phyloP scores from a whole-genome alignment of 2,329 filamentous ascomycete species.

The Trichophaea hybrida region DNA sequence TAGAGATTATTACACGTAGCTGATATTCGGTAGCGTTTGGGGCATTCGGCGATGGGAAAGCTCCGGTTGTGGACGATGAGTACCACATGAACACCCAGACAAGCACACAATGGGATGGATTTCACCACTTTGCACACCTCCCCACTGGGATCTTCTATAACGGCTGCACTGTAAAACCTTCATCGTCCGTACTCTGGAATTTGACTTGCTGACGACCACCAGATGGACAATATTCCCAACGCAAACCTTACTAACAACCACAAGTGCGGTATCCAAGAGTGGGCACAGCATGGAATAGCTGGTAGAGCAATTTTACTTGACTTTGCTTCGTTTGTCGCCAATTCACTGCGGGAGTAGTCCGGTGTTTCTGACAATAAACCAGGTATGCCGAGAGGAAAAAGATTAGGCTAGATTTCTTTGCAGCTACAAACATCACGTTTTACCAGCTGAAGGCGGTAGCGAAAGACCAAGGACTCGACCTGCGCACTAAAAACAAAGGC shows the following conservation, averaged over 20 bases:
- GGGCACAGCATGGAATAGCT: constrained; percentile 34
- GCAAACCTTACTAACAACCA: constrained; percentile 5
- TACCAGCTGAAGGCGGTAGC: constrained; percentile 46
- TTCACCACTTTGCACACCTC: constrained; percentile 38
- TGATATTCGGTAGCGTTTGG: constrained; percentile 33
- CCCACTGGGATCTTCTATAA: constrained; percentile 33
- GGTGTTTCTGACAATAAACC: too few relatives aligned
- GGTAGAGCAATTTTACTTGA: constrained; percentile 45
- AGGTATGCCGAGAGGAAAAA: constrained; percentile 39
- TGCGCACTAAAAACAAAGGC: constrained; percentile 36
- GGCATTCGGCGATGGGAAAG: constrained; percentile 25
- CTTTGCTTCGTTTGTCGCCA: constrained; percentile 29
- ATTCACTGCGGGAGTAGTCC: too few relatives aligned
- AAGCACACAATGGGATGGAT: constrained; percentile 44
- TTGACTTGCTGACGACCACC: constrained; percentile 26
- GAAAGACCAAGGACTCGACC: constrained; percentile 45
- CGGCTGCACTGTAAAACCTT: neutral
- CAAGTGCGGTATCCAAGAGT: constrained; percentile 16
- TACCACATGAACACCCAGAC: constrained; percentile 44
- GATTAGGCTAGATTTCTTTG: constrained; percentile 40
- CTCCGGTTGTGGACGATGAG: constrained; percentile 35
- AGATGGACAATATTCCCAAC: constrained; percentile 26
- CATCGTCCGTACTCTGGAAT: neutral
- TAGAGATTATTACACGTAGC: too few relatives aligned
- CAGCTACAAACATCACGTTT: constrained; percentile 40